These are phyloP conservation scores for Filosporella fistucella DNA, from an alignment of 495 filamentous ascomycete genomes.

Conservation along the genomic window DNA sequence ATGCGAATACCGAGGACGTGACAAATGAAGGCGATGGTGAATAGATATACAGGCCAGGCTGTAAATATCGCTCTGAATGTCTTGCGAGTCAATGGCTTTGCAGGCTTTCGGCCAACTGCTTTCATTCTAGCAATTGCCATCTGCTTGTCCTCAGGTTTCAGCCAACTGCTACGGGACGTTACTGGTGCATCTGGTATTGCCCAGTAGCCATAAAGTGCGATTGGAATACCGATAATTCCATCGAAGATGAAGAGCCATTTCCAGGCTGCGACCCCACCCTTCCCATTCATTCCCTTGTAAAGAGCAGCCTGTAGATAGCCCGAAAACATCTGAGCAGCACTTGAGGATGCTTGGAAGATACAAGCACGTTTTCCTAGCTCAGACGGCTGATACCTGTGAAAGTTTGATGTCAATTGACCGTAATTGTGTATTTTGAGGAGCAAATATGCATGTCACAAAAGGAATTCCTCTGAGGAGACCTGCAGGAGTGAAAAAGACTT, in stretches of 20 bases:
- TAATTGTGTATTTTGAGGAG: background rate
- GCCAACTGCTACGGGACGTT: background rate
- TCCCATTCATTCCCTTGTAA: constrained; percentile 38
- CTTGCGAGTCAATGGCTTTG: constrained; percentile 15
- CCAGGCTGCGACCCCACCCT: constrained; percentile 43
- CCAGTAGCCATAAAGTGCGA: constrained; percentile 36
- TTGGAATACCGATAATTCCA: constrained; percentile 42
- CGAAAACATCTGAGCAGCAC: constrained; percentile 37
- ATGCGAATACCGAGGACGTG: constrained; percentile 20
- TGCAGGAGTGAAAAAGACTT: no score
- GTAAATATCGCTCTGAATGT: constrained; percentile 17
- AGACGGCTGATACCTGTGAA: background rate
- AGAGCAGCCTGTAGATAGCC: constrained; percentile 49
- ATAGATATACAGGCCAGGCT: constrained; percentile 22
- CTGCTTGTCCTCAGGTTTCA: constrained; percentile 6
- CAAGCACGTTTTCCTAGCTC: constrained; percentile 32
- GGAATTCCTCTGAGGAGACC: constrained; percentile 39
- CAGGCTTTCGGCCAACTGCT: constrained; percentile 7
- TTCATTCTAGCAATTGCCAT: constrained; percentile 13
- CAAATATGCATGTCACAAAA: constrained; percentile 43
- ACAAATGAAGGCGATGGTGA: constrained; percentile 14
- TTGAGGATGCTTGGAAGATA: constrained; percentile 26
- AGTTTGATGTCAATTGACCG: background rate
- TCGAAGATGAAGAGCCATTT: constrained; percentile 38
- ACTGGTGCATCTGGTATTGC: background rate